A percentile compares a stretch with the other conserved stretches of the same genome.
These are phyloP conservation scores for Phytophthora aleatoria DNA, from an alignment of 352 stramenopile genomes.

Conservation along the genomic window DNA sequence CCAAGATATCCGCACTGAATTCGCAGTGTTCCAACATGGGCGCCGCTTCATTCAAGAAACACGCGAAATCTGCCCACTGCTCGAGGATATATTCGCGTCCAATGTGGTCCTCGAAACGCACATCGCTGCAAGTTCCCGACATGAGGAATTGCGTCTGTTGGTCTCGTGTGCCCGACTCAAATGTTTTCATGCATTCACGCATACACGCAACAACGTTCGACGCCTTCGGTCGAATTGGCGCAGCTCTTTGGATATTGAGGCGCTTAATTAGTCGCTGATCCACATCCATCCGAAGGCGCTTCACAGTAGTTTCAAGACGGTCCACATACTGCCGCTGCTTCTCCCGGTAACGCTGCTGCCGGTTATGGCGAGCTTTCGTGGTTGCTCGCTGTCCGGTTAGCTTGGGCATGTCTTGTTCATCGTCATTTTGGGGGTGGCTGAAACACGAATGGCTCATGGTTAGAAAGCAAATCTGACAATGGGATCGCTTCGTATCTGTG, in stretches of 20 bases:
- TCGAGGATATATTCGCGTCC: slow-evolving; percentile 25
- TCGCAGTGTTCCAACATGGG: slow-evolving; percentile 10
- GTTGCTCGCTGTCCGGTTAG: not conserved
- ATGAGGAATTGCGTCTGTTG: slow-evolving; percentile 26
- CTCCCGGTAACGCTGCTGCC: slow-evolving; percentile 32
- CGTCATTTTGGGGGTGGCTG: not conserved
- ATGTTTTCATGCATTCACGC: slow-evolving; percentile 22
- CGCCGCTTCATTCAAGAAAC: slow-evolving; percentile 10
- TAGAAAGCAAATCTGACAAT: slow-evolving; percentile 12
- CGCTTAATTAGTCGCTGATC: slow-evolving; percentile 18
- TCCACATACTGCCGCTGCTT: slow-evolving; percentile 23
- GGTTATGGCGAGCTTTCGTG: slow-evolving; percentile 6
- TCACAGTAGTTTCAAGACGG: slow-evolving; percentile 27
- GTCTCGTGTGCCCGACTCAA: slow-evolving; percentile 13
- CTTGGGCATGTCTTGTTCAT: not conserved
- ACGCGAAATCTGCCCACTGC: slow-evolving; percentile 20
- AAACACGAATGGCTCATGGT: slow-evolving; percentile 1
- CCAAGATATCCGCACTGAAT: slow-evolving; percentile 14
- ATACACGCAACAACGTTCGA: slow-evolving; percentile 15
- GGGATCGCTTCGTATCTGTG: slow-evolving; percentile 11
- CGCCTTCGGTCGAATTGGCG: not conserved
- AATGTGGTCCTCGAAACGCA: slow-evolving; percentile 19
- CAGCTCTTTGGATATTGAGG: slow-evolving; percentile 1
- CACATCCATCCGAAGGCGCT: slow-evolving; percentile 27
- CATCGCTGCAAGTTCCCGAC: slow-evolving; percentile 19